These are phyloP conservation scores for Pogostemon cablin DNA, from an alignment of 257 asterid species.

Conservation along the genomic window DNA sequence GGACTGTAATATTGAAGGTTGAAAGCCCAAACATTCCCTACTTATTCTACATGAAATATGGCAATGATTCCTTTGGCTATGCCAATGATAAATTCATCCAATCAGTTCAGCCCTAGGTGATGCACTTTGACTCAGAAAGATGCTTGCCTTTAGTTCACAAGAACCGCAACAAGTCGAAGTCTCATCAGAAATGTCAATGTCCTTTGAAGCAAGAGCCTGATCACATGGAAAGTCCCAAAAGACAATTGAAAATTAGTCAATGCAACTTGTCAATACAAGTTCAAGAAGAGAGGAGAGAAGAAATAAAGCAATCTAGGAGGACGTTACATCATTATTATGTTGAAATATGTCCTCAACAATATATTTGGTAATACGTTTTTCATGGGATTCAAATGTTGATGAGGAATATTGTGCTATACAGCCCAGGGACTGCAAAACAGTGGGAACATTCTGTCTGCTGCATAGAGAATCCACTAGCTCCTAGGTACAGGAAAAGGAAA, in stretches of 20 bases:
- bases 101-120: slow-evolving; percentile 6
- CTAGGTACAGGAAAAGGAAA: slow-evolving; percentile 40
- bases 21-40: slow-evolving; percentile 9
- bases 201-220: slow-evolving; percentile 55
- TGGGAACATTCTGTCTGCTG: slow-evolving; percentile 56
- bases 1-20: slow-evolving; percentile 15
- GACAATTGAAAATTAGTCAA: slow-evolving; percentile 31
- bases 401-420: slow-evolving; percentile 73
- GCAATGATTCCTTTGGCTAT: neutral
- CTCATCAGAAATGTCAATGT: slow-evolving; percentile 15
- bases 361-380: slow-evolving; percentile 50
- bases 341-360: slow-evolving; percentile 69
- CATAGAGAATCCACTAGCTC: slow-evolving; percentile 64
- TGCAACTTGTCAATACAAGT: slow-evolving; percentile 12
- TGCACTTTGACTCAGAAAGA: slow-evolving; percentile 24
- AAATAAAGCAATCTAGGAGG: slow-evolving; percentile 25
- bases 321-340: slow-evolving; percentile 53
- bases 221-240: slow-evolving; percentile 30
- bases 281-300: slow-evolving; percentile 10
- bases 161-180: slow-evolving; percentile 55
- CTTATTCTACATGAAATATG: slow-evolving; percentile 11
- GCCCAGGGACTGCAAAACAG: slow-evolving; percentile 86
- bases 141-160: slow-evolving; percentile 75
- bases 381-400: slow-evolving; percentile 66
- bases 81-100: slow-evolving; percentile 18